These are phyloP conservation scores for Thermomyces lanuginosus DNA, from an alignment of 2,329 filamentous ascomycete species.

Conservation along the genomic window DNA sequence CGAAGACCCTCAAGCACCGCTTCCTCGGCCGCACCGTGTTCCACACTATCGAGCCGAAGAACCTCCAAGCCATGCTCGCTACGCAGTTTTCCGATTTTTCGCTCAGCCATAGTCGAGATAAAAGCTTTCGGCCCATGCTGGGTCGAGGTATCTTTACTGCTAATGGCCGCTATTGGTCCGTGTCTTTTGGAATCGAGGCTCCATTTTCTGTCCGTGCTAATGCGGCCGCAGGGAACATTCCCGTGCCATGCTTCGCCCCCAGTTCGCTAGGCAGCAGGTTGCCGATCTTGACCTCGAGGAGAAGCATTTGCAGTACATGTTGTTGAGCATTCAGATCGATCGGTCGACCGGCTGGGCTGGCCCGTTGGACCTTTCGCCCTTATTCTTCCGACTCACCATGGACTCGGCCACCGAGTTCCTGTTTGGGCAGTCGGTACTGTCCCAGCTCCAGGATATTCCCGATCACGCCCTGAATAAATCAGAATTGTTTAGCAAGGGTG, in stretches of 20 bases:
- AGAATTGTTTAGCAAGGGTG: conserved; percentile 1
- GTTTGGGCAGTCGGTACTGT: conserved; percentile 44
- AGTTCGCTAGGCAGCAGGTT: conserved; percentile 25
- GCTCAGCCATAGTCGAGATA: conserved; percentile 2
- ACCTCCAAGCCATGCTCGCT: conserved; percentile 5
- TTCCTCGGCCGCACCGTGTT: conserved; percentile 4
- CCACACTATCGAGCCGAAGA: conserved; percentile 6
- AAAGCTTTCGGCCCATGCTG: conserved; percentile 4
- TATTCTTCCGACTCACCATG: conserved; percentile 50
- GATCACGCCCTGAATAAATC: conserved; percentile 4
- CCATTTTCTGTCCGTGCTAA: no score
- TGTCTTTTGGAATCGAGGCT: no score
- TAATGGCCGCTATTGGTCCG: conserved; percentile 59
- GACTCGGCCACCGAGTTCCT: conserved; percentile 53
- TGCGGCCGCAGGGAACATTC: conserved; percentile 2
- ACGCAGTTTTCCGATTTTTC: conserved; percentile 5
- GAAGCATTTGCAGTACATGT: conserved; percentile 41
- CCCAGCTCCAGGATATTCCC: no score
- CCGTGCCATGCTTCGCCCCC: conserved; percentile 4
- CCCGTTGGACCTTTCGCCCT: conserved; percentile 44
- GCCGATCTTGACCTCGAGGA: conserved; percentile 44
- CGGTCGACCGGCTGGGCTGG: no score
- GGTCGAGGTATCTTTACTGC: conserved; percentile 42
- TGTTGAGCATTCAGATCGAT: conserved; percentile 40
- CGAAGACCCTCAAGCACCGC: conserved; percentile 5